phyloP scores from a whole-genome alignment of 1,284 basidiomycete species.

The Ceratobasidium sp. region DNA sequence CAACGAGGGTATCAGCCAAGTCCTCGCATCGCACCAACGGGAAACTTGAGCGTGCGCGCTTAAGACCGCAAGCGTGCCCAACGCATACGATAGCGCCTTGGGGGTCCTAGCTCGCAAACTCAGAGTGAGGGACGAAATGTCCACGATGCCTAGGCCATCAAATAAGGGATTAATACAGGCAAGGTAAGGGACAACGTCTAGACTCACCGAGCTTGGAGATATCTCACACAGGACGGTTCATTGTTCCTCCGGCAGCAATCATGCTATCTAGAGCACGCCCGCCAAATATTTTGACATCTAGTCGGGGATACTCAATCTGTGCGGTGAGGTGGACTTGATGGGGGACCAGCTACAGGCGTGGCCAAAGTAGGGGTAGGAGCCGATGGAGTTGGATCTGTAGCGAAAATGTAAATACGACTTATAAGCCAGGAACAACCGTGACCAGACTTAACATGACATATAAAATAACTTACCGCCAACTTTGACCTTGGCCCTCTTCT shows the following conservation, averaged over 20 bases:
- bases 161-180: conserved; percentile 34
- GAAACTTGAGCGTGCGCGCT: conserved; percentile 79
- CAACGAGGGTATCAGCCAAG: conserved; percentile 88
- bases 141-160: conserved; percentile 71
- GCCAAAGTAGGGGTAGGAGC: conserved; percentile 25
- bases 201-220: conserved; percentile 78
- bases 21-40: conserved; percentile 84
- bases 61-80: conserved; percentile 91
- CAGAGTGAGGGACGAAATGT: conserved; percentile 91
- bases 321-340: conserved; percentile 61
- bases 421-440: no score
- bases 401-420: background rate
- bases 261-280: conserved; percentile 86
- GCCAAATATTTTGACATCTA: conserved; percentile 83
- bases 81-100: conserved; percentile 88
- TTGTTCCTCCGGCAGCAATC: conserved; percentile 68
- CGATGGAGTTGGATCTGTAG: background rate
- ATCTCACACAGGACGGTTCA: conserved; percentile 70
- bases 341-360: conserved; percentile 6
- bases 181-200: background rate
- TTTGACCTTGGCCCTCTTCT: conserved; percentile 33
- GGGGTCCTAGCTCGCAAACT: conserved; percentile 89
- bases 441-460: no score
- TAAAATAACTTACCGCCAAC: conserved; percentile 27
- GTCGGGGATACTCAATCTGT: conserved; percentile 91